These are phyloP conservation scores for Alternaria gansuensis DNA, from an alignment of 2,329 filamentous ascomycete genomes.

Conservation along the genomic window DNA sequence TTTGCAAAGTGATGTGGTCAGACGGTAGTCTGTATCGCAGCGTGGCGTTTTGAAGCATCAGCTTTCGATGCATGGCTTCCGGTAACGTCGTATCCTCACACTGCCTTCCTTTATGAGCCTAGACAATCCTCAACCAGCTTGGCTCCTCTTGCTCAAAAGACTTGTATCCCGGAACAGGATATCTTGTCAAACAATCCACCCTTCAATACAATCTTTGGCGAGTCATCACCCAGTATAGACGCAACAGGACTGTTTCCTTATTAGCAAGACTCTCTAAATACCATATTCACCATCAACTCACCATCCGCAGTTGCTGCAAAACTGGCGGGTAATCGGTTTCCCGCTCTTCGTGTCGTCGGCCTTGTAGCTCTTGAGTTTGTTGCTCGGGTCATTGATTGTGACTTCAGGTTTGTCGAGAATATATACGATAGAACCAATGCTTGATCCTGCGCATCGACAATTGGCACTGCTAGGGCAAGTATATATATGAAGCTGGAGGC, in stretches of 20 bases:
- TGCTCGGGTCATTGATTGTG: slow-evolving; percentile 33
- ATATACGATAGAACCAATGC: slow-evolving; percentile 36
- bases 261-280: slow-evolving; percentile 7
- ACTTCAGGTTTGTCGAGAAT: slow-evolving; percentile 32
- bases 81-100: no score
- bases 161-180: slow-evolving; percentile 24
- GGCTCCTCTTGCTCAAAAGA: slow-evolving; percentile 34
- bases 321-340: slow-evolving; percentile 39
- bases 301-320: slow-evolving; percentile 46
- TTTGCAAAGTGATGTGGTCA: background rate
- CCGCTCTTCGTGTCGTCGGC: slow-evolving; percentile 43
- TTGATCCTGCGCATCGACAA: slow-evolving; percentile 41
- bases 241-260: slow-evolving; percentile 31
- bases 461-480: slow-evolving; percentile 34
- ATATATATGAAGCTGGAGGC: background rate
- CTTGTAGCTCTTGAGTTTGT: slow-evolving; percentile 36
- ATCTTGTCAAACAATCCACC: slow-evolving; percentile 40
- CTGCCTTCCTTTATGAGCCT: background rate
- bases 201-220: slow-evolving; percentile 37
- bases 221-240: slow-evolving; percentile 26
- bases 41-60: background rate
- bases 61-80: background rate
- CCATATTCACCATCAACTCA: slow-evolving; percentile 14
- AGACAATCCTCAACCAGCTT: slow-evolving; percentile 34
- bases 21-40: background rate